Conservation (phyloP, 805 yeast genomes). For the Yamadazyma nakazawae region DNA sequence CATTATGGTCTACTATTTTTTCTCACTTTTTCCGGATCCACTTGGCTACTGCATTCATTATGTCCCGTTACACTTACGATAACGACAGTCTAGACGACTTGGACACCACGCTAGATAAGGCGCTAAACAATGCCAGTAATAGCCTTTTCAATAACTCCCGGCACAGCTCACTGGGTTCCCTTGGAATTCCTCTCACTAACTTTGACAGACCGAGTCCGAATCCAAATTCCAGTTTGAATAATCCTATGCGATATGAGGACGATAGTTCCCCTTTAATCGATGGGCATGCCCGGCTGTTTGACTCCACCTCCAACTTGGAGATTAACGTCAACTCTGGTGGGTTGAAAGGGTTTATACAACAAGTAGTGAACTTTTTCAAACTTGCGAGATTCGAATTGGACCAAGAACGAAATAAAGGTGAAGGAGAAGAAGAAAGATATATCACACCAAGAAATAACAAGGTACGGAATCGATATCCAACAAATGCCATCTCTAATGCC, state of each 20-base stretch:
- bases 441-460: conserved; percentile 38
- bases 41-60: not conserved
- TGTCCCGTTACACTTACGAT: conserved; percentile 6
- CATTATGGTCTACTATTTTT: not conserved
- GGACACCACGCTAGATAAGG: conserved; percentile 64
- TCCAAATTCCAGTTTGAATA: not conserved
- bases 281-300: conserved; percentile 18
- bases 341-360: conserved; percentile 10
- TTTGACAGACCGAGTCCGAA: conserved; percentile 10
- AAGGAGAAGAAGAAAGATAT: conserved; percentile 27
- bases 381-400: conserved; percentile 25
- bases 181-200: conserved; percentile 29
- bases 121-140: conserved; percentile 51
- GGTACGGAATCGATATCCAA: conserved; percentile 34
- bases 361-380: conserved; percentile 18
- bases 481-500: conserved; percentile 90
- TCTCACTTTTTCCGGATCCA: not conserved
- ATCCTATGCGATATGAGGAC: conserved; percentile 1
- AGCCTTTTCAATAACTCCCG: conserved; percentile 29
- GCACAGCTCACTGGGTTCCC: conserved; percentile 22
- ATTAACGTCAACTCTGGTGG: not conserved
- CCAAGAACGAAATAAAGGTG: conserved; percentile 17
- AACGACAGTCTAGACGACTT: conserved; percentile 53
- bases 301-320: conserved; percentile 17
- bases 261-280: conserved; percentile 32